Conservation (phyloP, 805 yeast species). For the Diddensiella transvaalensis region DNA sequence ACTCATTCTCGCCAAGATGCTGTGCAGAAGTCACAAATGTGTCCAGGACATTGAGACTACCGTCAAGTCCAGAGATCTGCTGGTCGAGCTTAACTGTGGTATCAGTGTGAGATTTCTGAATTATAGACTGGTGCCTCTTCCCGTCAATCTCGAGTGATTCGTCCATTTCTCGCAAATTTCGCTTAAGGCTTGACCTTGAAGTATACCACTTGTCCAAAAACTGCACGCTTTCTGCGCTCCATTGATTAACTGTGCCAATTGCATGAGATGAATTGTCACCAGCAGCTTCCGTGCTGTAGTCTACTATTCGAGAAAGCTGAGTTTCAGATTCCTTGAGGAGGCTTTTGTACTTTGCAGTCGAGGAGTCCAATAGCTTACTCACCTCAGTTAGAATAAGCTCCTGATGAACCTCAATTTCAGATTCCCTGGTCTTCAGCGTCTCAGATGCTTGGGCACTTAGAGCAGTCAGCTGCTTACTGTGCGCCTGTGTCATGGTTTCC, state of each 20-base stretch:
- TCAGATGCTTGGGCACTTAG: too few relatives aligned
- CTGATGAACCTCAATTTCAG: too few relatives aligned
- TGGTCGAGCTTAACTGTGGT: not conserved
- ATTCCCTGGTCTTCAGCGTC: too few relatives aligned
- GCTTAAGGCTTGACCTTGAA: not conserved
- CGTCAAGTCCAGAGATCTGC: not conserved
- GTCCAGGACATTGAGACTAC: not conserved
- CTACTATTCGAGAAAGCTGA: not conserved
- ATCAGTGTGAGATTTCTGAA: not conserved
- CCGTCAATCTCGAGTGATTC: not conserved
- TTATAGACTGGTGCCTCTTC: not conserved
- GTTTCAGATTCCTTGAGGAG: too few relatives aligned
- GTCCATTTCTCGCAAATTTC: not conserved
- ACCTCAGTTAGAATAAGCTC: too few relatives aligned
- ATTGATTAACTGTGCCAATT: too few relatives aligned
- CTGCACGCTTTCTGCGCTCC: too few relatives aligned
- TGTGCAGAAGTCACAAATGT: not conserved
- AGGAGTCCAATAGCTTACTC: too few relatives aligned
- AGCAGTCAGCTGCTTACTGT: too few relatives aligned
- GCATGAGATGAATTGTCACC: too few relatives aligned
- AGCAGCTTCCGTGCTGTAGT: not conserved
- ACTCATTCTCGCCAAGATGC: not conserved
- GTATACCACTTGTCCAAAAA: not conserved
- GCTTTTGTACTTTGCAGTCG: too few relatives aligned
- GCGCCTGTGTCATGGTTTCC: too few relatives aligned